Conservation (phyloP, 2,329 filamentous ascomycete genomes). For the Colletotrichum australisinense region DNA sequence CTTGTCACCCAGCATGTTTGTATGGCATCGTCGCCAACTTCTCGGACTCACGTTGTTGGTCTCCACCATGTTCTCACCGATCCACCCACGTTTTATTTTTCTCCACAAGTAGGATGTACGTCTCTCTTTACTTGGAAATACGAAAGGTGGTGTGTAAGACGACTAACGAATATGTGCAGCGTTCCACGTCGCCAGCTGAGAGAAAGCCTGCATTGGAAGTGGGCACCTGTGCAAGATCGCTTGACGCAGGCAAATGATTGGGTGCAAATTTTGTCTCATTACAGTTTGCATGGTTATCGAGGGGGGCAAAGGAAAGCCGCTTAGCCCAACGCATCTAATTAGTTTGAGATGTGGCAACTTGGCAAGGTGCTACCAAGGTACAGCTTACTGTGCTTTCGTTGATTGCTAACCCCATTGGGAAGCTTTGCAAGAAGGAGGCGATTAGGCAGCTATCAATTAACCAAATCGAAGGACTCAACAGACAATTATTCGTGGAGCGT, state of each 20-base stretch:
- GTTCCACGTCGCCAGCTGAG: neutral
- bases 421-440: neutral
- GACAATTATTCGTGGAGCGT: neutral
- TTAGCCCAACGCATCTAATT: neutral
- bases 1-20: neutral
- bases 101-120: neutral
- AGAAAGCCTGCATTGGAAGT: neutral
- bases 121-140: neutral
- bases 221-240: slow-evolving; percentile 6
- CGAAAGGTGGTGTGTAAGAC: slow-evolving; percentile 29
- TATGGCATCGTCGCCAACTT: neutral
- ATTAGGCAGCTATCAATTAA: neutral
- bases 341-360: neutral
- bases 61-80: neutral
- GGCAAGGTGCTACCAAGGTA: neutral
- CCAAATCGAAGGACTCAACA: neutral
- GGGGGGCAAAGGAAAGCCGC: neutral
- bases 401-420: neutral
- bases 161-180: neutral
- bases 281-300: neutral
- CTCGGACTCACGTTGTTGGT: neutral
- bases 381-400: neutral
- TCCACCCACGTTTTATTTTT: neutral
- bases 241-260: slow-evolving; percentile 6
- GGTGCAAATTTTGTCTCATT: neutral